Conservation (phyloP, 2,329 filamentous ascomycete species). For the Trichophyton schoenleinii region DNA sequence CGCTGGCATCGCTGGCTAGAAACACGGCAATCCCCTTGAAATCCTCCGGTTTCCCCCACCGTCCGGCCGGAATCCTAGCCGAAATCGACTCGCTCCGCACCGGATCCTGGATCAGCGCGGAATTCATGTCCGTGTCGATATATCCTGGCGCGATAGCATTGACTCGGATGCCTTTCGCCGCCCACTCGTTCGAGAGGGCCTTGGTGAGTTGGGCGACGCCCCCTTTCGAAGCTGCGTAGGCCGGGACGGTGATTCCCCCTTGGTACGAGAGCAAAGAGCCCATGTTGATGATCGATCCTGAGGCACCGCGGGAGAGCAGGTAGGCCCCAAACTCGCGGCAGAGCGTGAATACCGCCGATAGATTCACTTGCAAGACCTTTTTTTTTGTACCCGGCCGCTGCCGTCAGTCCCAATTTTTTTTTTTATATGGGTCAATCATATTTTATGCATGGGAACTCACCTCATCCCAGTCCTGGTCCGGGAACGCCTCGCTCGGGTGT, state of each 20-base stretch:
- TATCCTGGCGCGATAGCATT: slow-evolving; percentile 87
- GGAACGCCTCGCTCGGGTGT: slow-evolving; percentile 63
- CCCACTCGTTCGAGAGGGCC: slow-evolving; percentile 78
- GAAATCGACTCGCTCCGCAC: slow-evolving; percentile 58
- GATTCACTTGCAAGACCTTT: slow-evolving; percentile 68
- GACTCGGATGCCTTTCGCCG: slow-evolving; percentile 62
- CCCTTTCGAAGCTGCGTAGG: slow-evolving; percentile 77
- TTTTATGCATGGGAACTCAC: slow-evolving; percentile 23
- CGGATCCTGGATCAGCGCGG: slow-evolving; percentile 60
- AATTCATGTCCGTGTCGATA: slow-evolving; percentile 90
- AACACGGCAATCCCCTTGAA: slow-evolving; percentile 16
- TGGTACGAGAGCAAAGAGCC: slow-evolving; percentile 72
- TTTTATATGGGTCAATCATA: background rate
- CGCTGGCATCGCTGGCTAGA: slow-evolving; percentile 15
- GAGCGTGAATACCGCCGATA: slow-evolving; percentile 67
- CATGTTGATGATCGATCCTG: slow-evolving; percentile 66
- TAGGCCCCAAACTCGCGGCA: slow-evolving; percentile 66
- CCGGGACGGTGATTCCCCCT: slow-evolving; percentile 76
- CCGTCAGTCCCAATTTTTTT: background rate
- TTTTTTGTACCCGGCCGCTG: too few relatives aligned
- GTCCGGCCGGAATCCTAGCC: slow-evolving; percentile 12
- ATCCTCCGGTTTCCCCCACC: slow-evolving; percentile 15
- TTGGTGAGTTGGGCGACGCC: slow-evolving; percentile 77
- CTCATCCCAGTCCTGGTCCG: slow-evolving; percentile 62
- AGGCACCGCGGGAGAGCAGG: slow-evolving; percentile 51